Evolutionary conservation across 2,329 filamentous ascomycete species (phyloP).

Genomic region (Venturiaceae sp.): DNA sequence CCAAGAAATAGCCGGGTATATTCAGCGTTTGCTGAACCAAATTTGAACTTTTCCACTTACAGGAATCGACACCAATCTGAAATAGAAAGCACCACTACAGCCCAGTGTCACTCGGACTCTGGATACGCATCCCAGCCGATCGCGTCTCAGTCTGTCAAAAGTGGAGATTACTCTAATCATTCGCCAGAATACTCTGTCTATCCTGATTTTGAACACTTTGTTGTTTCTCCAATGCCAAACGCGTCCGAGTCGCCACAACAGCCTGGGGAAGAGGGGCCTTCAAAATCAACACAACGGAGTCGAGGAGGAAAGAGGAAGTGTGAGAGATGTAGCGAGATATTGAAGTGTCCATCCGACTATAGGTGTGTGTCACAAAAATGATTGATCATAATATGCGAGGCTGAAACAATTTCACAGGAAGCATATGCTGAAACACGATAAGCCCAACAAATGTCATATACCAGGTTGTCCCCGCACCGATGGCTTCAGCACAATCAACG

Average conservation of each 20-base stretch:
- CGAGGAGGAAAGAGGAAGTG: conserved; percentile 3
- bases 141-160: conserved; percentile 18
- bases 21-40: background rate
- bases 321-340: conserved; percentile 14
- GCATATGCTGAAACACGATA: conserved; percentile 60
- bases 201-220: background rate
- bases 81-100: background rate
- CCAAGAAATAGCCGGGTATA: background rate
- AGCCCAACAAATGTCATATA: conserved; percentile 53
- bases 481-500: conserved; percentile 73
- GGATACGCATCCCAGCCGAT: conserved; percentile 20
- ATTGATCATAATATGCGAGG: background rate
- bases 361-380: conserved; percentile 18
- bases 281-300: background rate
- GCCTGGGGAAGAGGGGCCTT: background rate
- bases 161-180: conserved; percentile 15
- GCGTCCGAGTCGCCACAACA: background rate
- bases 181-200: conserved; percentile 13
- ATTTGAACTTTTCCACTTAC: background rate
- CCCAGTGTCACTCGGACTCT: conserved; percentile 18
- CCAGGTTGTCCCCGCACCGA: conserved; percentile 45
- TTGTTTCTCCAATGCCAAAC: background rate
- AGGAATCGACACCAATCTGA: background rate
- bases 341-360: conserved; percentile 25
- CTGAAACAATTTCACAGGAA: conserved; percentile 45